A percentile compares a stretch with the other conserved stretches of the same genome.
Evolutionary conservation across 306 rosid species (phyloP).

Genomic region (Gillenia trifoliata): DNA sequence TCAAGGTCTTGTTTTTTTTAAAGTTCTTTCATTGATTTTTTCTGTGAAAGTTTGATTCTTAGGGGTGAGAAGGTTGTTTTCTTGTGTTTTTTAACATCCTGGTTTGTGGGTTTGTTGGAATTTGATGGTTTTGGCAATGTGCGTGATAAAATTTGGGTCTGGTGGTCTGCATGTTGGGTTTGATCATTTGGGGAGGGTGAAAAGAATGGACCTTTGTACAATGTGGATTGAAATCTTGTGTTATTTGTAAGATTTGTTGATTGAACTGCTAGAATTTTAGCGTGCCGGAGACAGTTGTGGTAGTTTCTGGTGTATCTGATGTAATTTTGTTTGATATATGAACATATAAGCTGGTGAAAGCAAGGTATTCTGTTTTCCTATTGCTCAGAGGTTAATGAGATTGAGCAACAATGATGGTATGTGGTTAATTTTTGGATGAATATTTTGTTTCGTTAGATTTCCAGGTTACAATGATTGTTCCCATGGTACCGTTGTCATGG

Average conservation of each 20-base stretch:
- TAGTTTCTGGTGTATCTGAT: background rate
- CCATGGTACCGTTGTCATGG: background rate
- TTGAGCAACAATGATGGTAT: background rate
- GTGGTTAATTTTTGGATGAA: background rate
- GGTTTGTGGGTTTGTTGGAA: constrained; percentile 6
- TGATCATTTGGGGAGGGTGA: constrained; percentile 28
- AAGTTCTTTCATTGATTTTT: background rate
- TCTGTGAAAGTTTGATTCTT: background rate
- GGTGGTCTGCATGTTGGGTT: constrained; percentile 36
- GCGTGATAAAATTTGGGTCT: constrained; percentile 21
- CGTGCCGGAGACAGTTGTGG: background rate
- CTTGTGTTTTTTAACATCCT: background rate
- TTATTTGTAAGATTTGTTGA: constrained; percentile 8
- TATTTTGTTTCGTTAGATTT: background rate
- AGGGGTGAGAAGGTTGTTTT: background rate
- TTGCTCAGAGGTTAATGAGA: constrained; percentile 2
- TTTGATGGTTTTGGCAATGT: constrained; percentile 9
- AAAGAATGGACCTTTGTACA: constrained; percentile 25
- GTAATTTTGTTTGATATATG: background rate
- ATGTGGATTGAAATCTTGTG: constrained; percentile 39
- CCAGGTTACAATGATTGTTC: background rate
- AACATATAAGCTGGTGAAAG: background rate
- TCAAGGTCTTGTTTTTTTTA: background rate
- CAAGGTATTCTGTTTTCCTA: background rate
- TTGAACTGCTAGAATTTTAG: background rate